Evolutionary conservation across 2,329 filamentous ascomycete species (phyloP).

Genomic region (Botrytis elliptica): DNA sequence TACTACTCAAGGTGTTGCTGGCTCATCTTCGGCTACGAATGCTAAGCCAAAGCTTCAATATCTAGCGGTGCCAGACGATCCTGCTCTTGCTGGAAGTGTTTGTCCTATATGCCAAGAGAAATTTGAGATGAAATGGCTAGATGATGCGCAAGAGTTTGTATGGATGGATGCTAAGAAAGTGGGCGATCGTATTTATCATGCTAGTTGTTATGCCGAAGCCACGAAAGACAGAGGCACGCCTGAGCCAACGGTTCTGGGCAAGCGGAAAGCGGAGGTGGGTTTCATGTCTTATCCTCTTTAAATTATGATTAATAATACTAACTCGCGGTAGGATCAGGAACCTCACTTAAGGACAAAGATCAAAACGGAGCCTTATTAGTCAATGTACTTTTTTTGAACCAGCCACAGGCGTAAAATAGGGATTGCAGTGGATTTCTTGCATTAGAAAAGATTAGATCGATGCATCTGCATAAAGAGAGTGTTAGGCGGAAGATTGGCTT

Average conservation of each 20-base stretch:
- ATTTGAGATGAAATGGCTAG: conserved; percentile 89
- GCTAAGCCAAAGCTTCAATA: conserved; percentile 61
- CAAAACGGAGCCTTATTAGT: conserved; percentile 28
- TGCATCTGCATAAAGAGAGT: neutral
- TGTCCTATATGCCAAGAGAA: conserved; percentile 96
- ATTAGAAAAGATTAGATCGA: neutral
- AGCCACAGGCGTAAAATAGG: neutral
- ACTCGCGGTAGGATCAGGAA: conserved; percentile 19
- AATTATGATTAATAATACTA: neutral
- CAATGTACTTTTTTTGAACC: neutral
- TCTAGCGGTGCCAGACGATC: conserved; percentile 80
- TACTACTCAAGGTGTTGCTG: conserved; percentile 42
- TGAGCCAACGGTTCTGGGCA: conserved; percentile 63
- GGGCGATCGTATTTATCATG: conserved; percentile 80
- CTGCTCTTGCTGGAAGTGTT: conserved; percentile 68
- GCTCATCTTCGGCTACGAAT: conserved; percentile 42
- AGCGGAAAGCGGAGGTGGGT: conserved; percentile 67
- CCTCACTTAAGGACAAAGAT: conserved; percentile 32
- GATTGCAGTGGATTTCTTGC: neutral
- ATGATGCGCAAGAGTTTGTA: conserved; percentile 93
- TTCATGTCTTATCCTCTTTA: neutral
- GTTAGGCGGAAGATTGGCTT: neutral
- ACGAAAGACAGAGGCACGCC: conserved; percentile 64
- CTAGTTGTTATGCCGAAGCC: conserved; percentile 82
- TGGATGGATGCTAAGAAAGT: conserved; percentile 87